Percentiles rank a stretch among this genome's conserved stretches.
These are phyloP conservation scores for Lecanosticta acicola DNA, from an alignment of 2,329 filamentous ascomycete genomes.

Conservation along the genomic window DNA sequence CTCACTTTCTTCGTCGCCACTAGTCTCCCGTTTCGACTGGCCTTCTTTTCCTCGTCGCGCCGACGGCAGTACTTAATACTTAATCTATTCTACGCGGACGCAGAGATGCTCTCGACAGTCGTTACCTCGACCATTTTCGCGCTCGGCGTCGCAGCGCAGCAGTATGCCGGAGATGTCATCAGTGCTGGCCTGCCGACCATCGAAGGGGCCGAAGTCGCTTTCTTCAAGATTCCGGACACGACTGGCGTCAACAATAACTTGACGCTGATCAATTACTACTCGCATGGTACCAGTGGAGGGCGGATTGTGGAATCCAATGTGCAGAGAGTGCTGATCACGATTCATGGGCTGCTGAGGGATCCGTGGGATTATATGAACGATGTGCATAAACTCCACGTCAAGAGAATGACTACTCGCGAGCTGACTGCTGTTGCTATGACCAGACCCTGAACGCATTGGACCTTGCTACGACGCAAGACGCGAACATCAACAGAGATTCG, in stretches of 20 bases:
- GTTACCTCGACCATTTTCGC: neutral
- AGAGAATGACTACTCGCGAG: constrained; percentile 11
- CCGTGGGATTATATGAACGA: constrained; percentile 24
- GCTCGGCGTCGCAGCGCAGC: constrained; percentile 15
- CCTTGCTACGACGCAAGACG: constrained; percentile 18
- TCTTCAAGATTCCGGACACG: constrained; percentile 31
- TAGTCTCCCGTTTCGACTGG: neutral
- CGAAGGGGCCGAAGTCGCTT: constrained; percentile 24
- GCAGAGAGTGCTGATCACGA: constrained; percentile 28
- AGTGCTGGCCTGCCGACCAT: constrained; percentile 19
- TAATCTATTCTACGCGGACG: neutral
- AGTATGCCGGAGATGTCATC: constrained; percentile 24
- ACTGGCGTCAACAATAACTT: constrained; percentile 21
- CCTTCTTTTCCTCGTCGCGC: neutral
- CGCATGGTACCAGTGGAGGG: constrained; percentile 19
- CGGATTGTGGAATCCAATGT: constrained; percentile 23
- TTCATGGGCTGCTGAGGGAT: constrained; percentile 29
- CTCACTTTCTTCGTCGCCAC: neutral
- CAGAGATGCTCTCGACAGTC: neutral
- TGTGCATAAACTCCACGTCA: constrained; percentile 10
- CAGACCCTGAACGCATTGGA: constrained; percentile 29
- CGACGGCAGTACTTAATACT: neutral
- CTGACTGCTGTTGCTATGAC: constrained; percentile 4
- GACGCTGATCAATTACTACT: constrained; percentile 32
- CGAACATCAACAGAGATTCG: constrained; percentile 26